A percentile compares a stretch with the other conserved stretches of the same genome.
These are phyloP conservation scores for Cercophora sp. DNA, from an alignment of 495 filamentous ascomycete species.

Conservation along the genomic window DNA sequence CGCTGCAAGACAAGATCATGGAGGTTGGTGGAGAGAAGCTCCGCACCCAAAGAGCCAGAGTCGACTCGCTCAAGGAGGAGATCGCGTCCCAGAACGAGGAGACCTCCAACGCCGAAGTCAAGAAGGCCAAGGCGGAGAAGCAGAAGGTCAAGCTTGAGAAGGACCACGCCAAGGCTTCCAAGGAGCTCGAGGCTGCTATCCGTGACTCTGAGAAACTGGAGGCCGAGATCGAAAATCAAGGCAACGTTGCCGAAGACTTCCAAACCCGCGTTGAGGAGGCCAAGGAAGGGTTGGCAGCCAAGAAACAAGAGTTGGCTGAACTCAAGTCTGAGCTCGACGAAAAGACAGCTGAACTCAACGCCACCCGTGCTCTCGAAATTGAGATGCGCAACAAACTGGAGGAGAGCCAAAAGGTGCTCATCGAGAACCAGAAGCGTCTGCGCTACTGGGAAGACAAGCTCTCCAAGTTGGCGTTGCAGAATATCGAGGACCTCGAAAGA, in stretches of 20 bases:
- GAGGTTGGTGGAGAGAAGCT: conserved; percentile 91
- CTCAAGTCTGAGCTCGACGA: conserved; percentile 84
- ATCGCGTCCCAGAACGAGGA: conserved; percentile 75
- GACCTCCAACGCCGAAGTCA: conserved; percentile 78
- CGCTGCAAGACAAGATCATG: conserved; percentile 94
- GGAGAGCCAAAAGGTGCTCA: conserved; percentile 84
- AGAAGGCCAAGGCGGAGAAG: conserved; percentile 87
- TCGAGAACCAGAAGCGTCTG: conserved; percentile 80
- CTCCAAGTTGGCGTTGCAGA: conserved; percentile 71
- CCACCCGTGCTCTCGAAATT: conserved; percentile 84
- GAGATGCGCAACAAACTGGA: conserved; percentile 98
- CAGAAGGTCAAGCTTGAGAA: conserved; percentile 83
- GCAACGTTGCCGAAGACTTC: conserved; percentile 65
- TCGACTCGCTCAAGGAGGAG: conserved; percentile 88
- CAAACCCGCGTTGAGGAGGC: conserved; percentile 78
- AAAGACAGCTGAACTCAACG: conserved; percentile 82
- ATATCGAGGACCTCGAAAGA: conserved; percentile 60
- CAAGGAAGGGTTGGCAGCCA: conserved; percentile 71
- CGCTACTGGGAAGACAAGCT: conserved; percentile 88
- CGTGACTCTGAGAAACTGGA: conserved; percentile 72
- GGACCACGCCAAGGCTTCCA: conserved; percentile 65
- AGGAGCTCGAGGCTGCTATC: conserved; percentile 67
- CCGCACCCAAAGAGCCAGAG: conserved; percentile 83
- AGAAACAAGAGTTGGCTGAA: conserved; percentile 72
- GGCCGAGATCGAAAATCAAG: conserved; percentile 71